Conservation (phyloP, 2,329 filamentous ascomycete species). For the Phyllosticta citribraziliensis region DNA sequence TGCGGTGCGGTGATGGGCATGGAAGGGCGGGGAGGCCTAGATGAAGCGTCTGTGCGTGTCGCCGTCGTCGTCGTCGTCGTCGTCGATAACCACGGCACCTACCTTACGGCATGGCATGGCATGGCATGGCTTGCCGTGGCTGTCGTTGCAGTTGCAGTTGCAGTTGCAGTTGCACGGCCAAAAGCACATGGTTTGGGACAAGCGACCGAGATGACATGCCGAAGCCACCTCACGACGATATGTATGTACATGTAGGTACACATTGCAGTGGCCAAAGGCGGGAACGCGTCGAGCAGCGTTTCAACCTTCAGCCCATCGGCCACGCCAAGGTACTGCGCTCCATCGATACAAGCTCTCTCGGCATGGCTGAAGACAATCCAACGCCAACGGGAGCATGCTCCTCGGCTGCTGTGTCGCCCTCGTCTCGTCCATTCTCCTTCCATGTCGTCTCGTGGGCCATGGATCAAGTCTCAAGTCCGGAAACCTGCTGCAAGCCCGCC, state of each 20-base stretch:
- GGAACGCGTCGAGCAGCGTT: neutral
- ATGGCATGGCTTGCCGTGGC: too few species aligned
- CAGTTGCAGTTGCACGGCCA: neutral
- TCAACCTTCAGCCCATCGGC: neutral
- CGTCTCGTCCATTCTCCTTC: neutral
- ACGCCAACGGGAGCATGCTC: neutral
- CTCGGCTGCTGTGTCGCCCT: neutral
- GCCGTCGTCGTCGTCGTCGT: too few species aligned
- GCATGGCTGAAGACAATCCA: neutral
- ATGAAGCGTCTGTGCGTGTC: too few species aligned
- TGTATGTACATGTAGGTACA: neutral
- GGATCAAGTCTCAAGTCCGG: too few species aligned
- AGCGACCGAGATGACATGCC: neutral
- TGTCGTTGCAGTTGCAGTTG: neutral
- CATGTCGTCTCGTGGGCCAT: too few species aligned
- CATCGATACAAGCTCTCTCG: neutral
- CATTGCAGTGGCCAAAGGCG: neutral
- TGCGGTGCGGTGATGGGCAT: neutral
- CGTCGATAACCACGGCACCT: too few species aligned
- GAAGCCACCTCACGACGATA: too few species aligned
- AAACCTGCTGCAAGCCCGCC: neutral
- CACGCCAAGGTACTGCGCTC: neutral
- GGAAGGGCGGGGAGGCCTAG: neutral
- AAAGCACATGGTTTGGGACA: neutral
- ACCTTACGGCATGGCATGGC: too few species aligned